A percentile compares a stretch with the other conserved stretches of the same genome.
Conservation (phyloP, 2,329 filamentous ascomycete species). For the Colletotrichum limetticola region DNA sequence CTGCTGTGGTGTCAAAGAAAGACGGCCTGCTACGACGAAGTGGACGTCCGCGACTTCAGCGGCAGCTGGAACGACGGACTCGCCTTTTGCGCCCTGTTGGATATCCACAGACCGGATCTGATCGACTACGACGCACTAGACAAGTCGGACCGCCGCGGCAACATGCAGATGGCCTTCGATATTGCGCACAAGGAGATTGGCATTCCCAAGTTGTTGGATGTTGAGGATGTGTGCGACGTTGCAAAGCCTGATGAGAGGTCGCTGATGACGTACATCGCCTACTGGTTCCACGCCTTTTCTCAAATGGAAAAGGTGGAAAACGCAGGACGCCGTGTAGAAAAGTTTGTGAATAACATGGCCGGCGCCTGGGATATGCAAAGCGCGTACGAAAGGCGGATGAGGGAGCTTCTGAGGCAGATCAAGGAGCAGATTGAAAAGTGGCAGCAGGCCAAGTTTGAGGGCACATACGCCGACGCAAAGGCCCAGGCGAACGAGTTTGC, state of each 20-base stretch:
- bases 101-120: slow-evolving; percentile 95
- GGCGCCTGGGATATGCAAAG: slow-evolving; percentile 99
- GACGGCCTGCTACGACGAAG: slow-evolving; percentile 97
- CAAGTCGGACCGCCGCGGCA: slow-evolving; percentile 92
- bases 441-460: slow-evolving; percentile 85
- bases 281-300: slow-evolving; percentile 99
- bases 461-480: slow-evolving; percentile 93
- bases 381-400: slow-evolving; percentile 92
- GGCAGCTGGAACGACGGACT: slow-evolving; percentile 97
- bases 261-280: slow-evolving; percentile 99
- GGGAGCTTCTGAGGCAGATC: slow-evolving; percentile 80
- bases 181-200: slow-evolving; percentile 96
- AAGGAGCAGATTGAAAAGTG: slow-evolving; percentile 78
- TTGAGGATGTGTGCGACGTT: slow-evolving; percentile 98
- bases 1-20: slow-evolving; percentile 98
- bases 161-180: slow-evolving; percentile 98
- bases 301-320: slow-evolving; percentile 99
- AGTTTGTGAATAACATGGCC: slow-evolving; percentile 99
- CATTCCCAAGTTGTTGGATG: slow-evolving; percentile 93
- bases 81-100: slow-evolving; percentile 94
- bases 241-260: slow-evolving; percentile 95
- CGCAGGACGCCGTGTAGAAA: slow-evolving; percentile 93
- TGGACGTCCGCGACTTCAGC: slow-evolving; percentile 95
- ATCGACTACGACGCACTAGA: slow-evolving; percentile 97
- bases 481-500: slow-evolving; percentile 84